phyloP scores from a whole-genome alignment of 345 rosid species.

The Triadica sebifera region DNA sequence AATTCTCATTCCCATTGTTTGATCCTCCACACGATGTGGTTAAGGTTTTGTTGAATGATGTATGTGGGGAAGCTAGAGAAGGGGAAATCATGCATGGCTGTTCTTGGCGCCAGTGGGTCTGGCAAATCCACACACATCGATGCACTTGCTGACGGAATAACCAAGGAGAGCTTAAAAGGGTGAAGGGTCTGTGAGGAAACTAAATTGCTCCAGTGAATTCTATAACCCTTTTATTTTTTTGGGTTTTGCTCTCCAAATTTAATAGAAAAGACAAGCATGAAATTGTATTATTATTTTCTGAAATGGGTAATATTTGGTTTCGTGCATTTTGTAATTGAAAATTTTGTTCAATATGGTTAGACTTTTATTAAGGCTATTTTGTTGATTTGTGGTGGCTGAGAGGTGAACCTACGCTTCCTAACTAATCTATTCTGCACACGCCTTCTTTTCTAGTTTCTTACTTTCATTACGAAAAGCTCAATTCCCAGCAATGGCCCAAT shows the following conservation, averaged over 20 bases:
- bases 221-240: too few species aligned
- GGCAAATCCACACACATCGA: constrained; percentile 91
- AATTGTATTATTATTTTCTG: too few species aligned
- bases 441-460: constrained; percentile 13
- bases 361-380: background rate
- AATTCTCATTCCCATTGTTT: constrained; percentile 21
- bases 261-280: too few species aligned
- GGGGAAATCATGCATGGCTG: constrained; percentile 84
- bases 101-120: constrained; percentile 91
- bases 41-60: constrained; percentile 29
- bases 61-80: constrained; percentile 30
- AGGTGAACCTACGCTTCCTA: constrained; percentile 40
- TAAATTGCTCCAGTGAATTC: too few species aligned
- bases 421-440: constrained; percentile 40
- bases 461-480: constrained; percentile 33
- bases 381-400: background rate
- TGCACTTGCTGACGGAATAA: constrained; percentile 78
- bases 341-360: background rate
- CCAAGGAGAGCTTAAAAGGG: constrained; percentile 76
- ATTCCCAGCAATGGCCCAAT: too few species aligned
- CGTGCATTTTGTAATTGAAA: background rate
- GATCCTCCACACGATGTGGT: constrained; percentile 14
- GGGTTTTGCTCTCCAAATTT: too few species aligned
- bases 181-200: too few species aligned
- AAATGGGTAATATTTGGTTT: background rate